Conservation (phyloP, 345 rosid genomes). For the Angophora floribunda region DNA sequence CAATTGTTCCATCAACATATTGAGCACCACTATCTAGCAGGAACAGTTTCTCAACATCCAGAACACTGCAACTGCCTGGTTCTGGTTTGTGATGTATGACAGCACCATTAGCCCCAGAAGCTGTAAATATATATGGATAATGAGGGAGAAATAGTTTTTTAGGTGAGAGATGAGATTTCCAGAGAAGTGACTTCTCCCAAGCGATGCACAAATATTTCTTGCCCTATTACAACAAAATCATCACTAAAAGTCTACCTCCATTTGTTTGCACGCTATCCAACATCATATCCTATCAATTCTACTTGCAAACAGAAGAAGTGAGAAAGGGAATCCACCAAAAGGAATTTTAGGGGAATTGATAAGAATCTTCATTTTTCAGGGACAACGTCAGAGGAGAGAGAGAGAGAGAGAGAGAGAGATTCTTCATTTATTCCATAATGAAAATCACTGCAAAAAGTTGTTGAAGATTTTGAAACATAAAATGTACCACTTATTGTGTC, state of each 20-base stretch:
- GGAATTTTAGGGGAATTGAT: background rate
- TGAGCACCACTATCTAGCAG: slow-evolving; percentile 95
- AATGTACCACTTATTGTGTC: slow-evolving; percentile 88
- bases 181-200: background rate
- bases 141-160: background rate
- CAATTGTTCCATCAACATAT: slow-evolving; percentile 91
- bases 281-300: background rate
- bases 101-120: slow-evolving; percentile 95
- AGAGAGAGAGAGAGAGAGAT: background rate
- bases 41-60: slow-evolving; percentile 63
- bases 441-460: background rate
- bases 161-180: background rate
- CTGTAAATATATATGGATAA: slow-evolving; percentile 20
- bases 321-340: background rate
- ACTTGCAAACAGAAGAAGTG: background rate
- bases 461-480: background rate
- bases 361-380: background rate
- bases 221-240: background rate
- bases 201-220: background rate
- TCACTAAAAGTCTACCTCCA: background rate
- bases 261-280: background rate
- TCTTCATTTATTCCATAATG: background rate
- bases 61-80: slow-evolving; percentile 66
- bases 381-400: background rate
- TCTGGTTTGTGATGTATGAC: slow-evolving; percentile 89